phyloP scores from a whole-genome alignment of 2,329 filamentous ascomycete genomes.

The Stromatinia cepivora region DNA sequence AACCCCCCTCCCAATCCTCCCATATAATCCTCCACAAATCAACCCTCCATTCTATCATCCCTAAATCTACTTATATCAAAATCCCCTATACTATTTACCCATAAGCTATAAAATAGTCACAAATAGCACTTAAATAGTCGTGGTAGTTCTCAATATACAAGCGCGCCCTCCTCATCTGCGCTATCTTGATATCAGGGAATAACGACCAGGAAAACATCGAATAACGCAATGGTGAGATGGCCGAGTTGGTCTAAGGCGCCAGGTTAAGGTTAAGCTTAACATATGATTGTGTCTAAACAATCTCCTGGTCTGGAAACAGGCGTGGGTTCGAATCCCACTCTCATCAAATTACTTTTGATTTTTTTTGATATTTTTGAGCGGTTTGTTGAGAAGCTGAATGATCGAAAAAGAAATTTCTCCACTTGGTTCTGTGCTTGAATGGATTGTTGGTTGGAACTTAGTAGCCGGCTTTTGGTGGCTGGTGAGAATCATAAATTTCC shows the following conservation, averaged over 20 bases:
- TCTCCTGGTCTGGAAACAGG: slow-evolving; percentile 19
- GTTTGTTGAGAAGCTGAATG: neutral
- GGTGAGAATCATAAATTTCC: neutral
- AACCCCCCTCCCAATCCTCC: no score
- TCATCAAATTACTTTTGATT: neutral
- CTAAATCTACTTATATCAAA: no score
- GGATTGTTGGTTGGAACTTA: neutral
- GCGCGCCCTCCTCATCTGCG: no score
- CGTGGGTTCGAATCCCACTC: slow-evolving; percentile 21
- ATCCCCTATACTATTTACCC: no score
- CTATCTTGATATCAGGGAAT: no score
- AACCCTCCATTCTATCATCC: no score
- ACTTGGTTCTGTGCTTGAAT: neutral
- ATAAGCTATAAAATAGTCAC: no score
- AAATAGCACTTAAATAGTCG: no score
- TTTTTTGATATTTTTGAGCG: neutral
- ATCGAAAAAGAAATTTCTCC: neutral
- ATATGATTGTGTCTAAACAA: neutral
- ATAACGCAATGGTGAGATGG: neutral
- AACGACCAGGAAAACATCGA: no score
- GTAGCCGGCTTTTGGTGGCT: neutral
- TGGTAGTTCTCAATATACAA: no score
- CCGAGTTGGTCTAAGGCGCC: slow-evolving; percentile 20
- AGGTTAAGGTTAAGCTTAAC: slow-evolving; percentile 12
- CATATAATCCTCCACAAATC: no score